phyloP scores from a whole-genome alignment of 371 early-diverging fungal species.

The Catenaria anguillulae region DNA sequence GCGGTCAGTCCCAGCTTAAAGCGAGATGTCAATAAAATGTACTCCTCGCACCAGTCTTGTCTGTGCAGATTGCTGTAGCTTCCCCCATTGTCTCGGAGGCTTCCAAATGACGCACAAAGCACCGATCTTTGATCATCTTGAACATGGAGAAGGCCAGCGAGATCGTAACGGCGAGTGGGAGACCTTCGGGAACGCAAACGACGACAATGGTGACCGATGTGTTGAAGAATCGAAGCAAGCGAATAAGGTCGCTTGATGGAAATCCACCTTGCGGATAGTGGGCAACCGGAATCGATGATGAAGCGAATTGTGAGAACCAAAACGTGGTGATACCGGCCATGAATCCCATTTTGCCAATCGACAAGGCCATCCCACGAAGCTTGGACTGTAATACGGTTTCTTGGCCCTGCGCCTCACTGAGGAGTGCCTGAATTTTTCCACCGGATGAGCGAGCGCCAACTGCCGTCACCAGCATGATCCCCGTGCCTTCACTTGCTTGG shows the following conservation, averaged over 20 bases:
- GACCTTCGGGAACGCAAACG: constrained; percentile 19
- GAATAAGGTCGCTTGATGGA: neutral
- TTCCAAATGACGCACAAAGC: constrained; percentile 15
- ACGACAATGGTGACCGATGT: constrained; percentile 12
- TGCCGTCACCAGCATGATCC: constrained; percentile 21
- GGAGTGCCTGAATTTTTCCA: constrained; percentile 11
- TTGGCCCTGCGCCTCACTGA: constrained; percentile 7
- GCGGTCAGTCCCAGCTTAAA: no score
- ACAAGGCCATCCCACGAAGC: constrained; percentile 8
- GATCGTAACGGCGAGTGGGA: constrained; percentile 20
- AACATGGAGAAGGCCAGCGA: constrained; percentile 17
- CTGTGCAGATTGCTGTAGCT: constrained; percentile 16
- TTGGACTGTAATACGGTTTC: constrained; percentile 10
- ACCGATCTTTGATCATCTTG: constrained; percentile 20
- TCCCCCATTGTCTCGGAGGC: constrained; percentile 20
- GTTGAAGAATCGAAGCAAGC: constrained; percentile 9
- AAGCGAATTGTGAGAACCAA: neutral
- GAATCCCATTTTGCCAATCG: constrained; percentile 11
- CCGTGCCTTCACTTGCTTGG: constrained; percentile 24
- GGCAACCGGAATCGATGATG: constrained; percentile 7
- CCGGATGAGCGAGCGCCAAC: constrained; percentile 11
- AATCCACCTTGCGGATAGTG: neutral
- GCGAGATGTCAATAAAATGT: no score
- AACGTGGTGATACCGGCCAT: constrained; percentile 10
- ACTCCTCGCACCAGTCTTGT: constrained; percentile 25